Conservation (phyloP, 768 basidiomycete genomes). For the Kwoniella mangroviensis region DNA sequence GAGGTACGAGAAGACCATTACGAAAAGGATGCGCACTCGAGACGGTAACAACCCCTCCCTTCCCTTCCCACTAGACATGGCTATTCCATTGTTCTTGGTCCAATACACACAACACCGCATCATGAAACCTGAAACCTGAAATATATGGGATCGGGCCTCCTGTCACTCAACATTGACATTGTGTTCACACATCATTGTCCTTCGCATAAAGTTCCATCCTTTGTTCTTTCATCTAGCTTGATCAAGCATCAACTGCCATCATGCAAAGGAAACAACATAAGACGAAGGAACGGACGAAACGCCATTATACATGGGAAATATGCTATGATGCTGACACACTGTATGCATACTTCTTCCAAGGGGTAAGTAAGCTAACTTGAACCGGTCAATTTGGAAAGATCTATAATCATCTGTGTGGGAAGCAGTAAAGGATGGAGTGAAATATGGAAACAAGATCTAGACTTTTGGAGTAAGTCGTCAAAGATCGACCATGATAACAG, state of each 20-base stretch:
- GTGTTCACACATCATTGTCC: slow-evolving; percentile 4
- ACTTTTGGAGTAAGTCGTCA: not conserved
- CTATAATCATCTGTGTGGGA: not conserved
- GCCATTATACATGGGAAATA: not conserved
- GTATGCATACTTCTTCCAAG: not conserved
- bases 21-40: too few species aligned
- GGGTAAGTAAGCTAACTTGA: not conserved
- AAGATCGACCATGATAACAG: not conserved
- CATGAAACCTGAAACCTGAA: slow-evolving; percentile 2
- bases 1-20: too few species aligned
- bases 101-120: not conserved
- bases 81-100: not conserved
- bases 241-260: not conserved
- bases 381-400: not conserved
- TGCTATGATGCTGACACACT: not conserved
- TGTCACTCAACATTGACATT: not conserved
- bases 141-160: not conserved
- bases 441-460: not conserved
- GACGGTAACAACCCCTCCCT: not conserved
- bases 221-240: not conserved
- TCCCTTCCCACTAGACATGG: not conserved
- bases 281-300: slow-evolving; percentile 6
- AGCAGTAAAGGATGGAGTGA: not conserved
- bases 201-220: not conserved
- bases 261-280: not conserved